Evolutionary conservation across 176 grass and related monocot genomes (phyloP).

Genomic region (Oryza brachyantha): DNA sequence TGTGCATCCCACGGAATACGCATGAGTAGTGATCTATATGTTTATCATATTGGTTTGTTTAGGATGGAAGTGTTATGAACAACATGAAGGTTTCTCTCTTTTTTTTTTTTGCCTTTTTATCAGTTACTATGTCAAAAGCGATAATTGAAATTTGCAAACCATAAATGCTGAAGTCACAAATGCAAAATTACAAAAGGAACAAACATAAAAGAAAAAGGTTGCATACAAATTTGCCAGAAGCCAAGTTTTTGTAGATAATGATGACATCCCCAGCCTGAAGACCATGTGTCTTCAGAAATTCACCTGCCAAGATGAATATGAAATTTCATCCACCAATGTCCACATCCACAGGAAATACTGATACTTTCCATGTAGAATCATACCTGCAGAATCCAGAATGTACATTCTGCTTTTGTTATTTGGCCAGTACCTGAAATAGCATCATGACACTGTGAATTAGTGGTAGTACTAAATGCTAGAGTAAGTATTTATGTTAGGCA

Average conservation of each 20-base stretch:
- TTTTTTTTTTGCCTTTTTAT: not conserved
- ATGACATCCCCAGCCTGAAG: conserved; percentile 71
- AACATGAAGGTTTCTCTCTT: not conserved
- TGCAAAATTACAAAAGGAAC: not conserved
- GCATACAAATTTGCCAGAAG: conserved; percentile 61
- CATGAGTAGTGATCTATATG: not conserved
- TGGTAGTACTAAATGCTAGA: not conserved
- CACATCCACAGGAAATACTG: not conserved
- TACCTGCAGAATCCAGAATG: conserved; percentile 84
- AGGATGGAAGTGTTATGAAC: no score
- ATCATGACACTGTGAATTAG: not conserved
- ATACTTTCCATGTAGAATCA: not conserved
- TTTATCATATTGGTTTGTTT: not conserved
- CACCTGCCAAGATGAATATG: conserved; percentile 42
- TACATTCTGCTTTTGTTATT: conserved; percentile 99
- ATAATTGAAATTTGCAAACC: not conserved
- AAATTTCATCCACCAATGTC: not conserved
- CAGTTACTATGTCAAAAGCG: not conserved
- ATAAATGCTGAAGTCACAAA: not conserved
- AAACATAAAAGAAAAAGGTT: conserved; percentile 4
- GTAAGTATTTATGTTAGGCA: not conserved
- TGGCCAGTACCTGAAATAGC: conserved; percentile 76
- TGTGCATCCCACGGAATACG: not conserved
- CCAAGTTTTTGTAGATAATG: conserved; percentile 58
- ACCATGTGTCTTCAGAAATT: conserved; percentile 78